Evolutionary conservation across 176 grass and related monocot species (phyloP).

Genomic region (Dendrocalamus sinicus): DNA sequence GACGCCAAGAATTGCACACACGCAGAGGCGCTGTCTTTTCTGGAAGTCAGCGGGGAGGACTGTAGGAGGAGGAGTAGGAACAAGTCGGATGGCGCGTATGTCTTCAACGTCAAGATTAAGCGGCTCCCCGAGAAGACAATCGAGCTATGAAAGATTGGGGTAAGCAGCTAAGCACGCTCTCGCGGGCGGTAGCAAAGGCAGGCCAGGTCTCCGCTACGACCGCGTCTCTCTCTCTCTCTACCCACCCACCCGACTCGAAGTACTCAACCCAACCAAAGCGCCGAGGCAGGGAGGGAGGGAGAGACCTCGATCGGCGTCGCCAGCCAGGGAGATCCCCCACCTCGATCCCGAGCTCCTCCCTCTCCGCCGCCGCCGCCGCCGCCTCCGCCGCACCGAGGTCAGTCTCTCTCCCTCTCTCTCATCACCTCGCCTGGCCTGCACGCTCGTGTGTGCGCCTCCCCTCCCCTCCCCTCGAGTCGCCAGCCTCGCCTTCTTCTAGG

Average conservation of each 20-base stretch:
- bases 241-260: background rate
- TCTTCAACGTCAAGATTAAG: no score
- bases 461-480: background rate
- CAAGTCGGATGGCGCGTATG: no score
- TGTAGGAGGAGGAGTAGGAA: no score
- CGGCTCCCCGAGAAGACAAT: no score
- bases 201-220: background rate
- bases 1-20: no score
- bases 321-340: background rate
- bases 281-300: background rate
- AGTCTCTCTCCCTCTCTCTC: background rate
- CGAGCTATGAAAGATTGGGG: no score
- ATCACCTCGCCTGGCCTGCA: background rate
- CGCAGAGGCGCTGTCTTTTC: no score
- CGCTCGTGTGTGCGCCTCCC: background rate
- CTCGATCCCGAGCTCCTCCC: conserved; percentile 1
- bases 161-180: background rate
- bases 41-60: no score
- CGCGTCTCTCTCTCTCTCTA: background rate
- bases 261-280: background rate
- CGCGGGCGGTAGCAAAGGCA: background rate
- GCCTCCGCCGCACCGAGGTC: background rate
- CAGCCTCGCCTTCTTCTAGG: background rate
- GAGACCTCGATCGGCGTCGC: background rate
- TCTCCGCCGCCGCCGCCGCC: background rate